Evolutionary conservation across 768 basidiomycete species (phyloP).

Genomic region (Amanita pallidorosea): DNA sequence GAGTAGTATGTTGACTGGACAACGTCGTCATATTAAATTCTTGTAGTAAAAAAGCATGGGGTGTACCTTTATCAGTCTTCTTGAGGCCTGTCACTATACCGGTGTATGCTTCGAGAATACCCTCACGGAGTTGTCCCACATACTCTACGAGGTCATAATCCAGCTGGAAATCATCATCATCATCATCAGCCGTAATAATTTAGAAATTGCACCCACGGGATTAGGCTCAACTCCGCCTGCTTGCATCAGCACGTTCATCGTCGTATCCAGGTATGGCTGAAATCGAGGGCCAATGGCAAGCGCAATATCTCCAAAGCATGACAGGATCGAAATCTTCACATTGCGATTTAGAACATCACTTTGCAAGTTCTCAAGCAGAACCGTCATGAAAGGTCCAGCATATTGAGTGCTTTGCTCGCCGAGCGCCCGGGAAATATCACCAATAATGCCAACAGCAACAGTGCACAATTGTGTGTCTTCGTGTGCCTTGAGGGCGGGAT

Average conservation of each 20-base stretch:
- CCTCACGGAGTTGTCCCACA: slow-evolving; percentile 80
- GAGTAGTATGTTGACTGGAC: slow-evolving; percentile 42
- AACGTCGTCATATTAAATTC: slow-evolving; percentile 3
- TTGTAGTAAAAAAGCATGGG: background rate
- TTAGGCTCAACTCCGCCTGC: slow-evolving; percentile 84
- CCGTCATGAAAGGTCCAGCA: slow-evolving; percentile 83
- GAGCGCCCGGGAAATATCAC: slow-evolving; percentile 92
- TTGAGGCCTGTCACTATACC: slow-evolving; percentile 90
- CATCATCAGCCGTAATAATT: background rate
- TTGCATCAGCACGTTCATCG: slow-evolving; percentile 85
- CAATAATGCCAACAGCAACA: slow-evolving; percentile 91
- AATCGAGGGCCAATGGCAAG: slow-evolving; percentile 82
- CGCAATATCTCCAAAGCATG: slow-evolving; percentile 95
- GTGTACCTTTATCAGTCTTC: slow-evolving; percentile 65
- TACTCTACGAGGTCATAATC: slow-evolving; percentile 92
- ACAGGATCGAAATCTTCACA: slow-evolving; percentile 94
- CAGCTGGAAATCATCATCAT: slow-evolving; percentile 29
- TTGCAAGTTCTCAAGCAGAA: slow-evolving; percentile 83
- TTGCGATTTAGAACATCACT: slow-evolving; percentile 84
- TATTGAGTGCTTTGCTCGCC: slow-evolving; percentile 78
- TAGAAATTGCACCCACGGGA: slow-evolving; percentile 42
- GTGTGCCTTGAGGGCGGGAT: slow-evolving; percentile 82
- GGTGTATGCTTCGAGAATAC: slow-evolving; percentile 94
- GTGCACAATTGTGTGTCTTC: slow-evolving; percentile 96
- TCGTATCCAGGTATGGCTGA: slow-evolving; percentile 81